Conservation (phyloP, 805 yeast species). For the Ogataea trehaloabstinens region DNA sequence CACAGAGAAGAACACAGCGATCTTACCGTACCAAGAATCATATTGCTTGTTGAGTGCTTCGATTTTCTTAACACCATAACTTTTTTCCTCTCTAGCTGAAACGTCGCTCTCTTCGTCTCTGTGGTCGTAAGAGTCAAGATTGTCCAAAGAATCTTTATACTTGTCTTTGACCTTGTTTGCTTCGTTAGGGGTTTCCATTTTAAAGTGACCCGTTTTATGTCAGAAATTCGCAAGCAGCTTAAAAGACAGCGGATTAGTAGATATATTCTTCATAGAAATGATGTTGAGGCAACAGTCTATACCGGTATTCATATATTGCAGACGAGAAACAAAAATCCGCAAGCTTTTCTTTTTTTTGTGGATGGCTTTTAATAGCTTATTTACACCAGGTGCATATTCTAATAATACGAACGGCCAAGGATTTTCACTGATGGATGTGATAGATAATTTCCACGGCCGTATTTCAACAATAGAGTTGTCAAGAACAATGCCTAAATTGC, state of each 20-base stretch:
- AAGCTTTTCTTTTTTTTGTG: no score
- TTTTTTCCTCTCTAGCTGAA: constrained; percentile 20
- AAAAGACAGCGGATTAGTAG: not conserved
- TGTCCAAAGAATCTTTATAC: not conserved
- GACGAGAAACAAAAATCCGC: no score
- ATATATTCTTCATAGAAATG: not conserved
- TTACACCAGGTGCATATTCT: no score
- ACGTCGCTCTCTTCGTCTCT: not conserved
- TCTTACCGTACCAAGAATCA: constrained; percentile 29
- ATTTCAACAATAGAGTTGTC: not conserved
- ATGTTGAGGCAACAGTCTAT: no score
- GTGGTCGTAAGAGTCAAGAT: not conserved
- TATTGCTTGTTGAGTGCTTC: constrained; percentile 56
- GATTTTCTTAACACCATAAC: constrained; percentile 54
- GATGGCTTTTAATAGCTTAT: no score
- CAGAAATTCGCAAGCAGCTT: not conserved
- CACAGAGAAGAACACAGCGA: constrained; percentile 44
- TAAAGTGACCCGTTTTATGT: not conserved
- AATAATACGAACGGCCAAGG: no score
- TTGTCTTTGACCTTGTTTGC: not conserved
- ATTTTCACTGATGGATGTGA: constrained; percentile 2
- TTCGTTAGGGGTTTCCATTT: not conserved
- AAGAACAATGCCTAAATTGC: no score
- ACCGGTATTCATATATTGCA: no score
- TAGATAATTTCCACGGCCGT: constrained; percentile 1